A percentile compares a stretch with the other conserved stretches of the same genome.
phyloP scores from a whole-genome alignment of 345 rosid genomes.

The Microcos paniculata region DNA sequence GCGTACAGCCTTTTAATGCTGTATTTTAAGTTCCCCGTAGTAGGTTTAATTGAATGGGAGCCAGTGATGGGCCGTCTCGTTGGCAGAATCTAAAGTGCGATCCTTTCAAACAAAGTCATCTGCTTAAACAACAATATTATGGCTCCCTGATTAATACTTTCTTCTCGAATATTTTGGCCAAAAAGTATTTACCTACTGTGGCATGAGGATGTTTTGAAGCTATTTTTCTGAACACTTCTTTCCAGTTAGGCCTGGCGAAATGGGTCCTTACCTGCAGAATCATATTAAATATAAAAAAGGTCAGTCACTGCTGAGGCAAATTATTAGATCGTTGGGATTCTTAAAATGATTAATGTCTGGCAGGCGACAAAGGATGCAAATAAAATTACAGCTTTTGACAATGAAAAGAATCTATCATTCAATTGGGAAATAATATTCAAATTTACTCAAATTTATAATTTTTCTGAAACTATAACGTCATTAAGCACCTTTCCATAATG shows the following conservation, averaged over 20 bases:
- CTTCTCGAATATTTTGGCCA: no score
- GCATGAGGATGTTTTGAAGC: slow-evolving; percentile 80
- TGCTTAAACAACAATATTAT: neutral
- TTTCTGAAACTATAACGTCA: neutral
- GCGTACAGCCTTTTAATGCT: slow-evolving; percentile 4
- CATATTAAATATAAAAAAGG: neutral
- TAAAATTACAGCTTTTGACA: neutral
- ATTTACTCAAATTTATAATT: neutral
- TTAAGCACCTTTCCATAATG: neutral
- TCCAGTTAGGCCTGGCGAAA: slow-evolving; percentile 97
- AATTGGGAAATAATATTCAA: neutral
- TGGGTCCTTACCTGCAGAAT: slow-evolving; percentile 82
- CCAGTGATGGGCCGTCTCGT: slow-evolving; percentile 6
- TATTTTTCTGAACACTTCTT: slow-evolving; percentile 73
- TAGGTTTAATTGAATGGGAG: slow-evolving; percentile 9
- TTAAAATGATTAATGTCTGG: neutral
- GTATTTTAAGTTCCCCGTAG: neutral
- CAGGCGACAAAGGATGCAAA: neutral
- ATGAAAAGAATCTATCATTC: neutral
- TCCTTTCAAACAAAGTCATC: neutral
- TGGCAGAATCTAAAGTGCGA: slow-evolving; percentile 1
- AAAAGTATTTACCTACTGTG: slow-evolving; percentile 60
- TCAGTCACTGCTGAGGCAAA: neutral
- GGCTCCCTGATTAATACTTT: neutral
- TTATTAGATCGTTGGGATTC: no score